These are phyloP conservation scores for Abelmoschus esculentus DNA, from an alignment of 345 rosid genomes.

Conservation along the genomic window DNA sequence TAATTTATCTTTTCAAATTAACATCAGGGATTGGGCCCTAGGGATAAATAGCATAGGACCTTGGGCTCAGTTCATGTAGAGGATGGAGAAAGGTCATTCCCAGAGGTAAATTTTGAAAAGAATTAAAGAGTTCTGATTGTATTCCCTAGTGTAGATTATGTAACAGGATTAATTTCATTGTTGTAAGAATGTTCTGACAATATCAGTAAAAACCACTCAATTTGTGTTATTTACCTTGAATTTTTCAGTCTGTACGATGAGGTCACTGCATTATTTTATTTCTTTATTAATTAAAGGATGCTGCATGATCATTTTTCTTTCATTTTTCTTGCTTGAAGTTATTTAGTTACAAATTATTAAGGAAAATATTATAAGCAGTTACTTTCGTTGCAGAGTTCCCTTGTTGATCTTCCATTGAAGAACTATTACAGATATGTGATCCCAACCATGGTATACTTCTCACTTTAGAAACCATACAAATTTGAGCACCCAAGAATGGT, in stretches of 20 bases:
- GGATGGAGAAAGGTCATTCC: not conserved
- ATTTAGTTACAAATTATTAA: not conserved
- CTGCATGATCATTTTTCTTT: not conserved
- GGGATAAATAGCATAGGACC: not conserved
- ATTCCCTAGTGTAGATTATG: not conserved
- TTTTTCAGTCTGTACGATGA: not conserved
- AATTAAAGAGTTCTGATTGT: not conserved
- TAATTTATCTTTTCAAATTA: no score
- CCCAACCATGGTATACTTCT: conserved; percentile 62
- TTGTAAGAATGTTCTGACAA: not conserved
- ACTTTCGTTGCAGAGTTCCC: conserved; percentile 73
- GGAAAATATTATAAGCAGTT: conserved; percentile 14
- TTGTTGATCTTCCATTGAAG: conserved; percentile 95
- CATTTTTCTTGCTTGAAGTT: not conserved
- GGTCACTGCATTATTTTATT: not conserved
- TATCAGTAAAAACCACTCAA: not conserved
- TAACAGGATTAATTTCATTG: not conserved
- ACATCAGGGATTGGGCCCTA: not conserved
- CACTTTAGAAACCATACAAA: conserved; percentile 9
- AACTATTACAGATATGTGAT: conserved; percentile 95
- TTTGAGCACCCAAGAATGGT: conserved; percentile 18
- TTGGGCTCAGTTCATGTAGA: not conserved
- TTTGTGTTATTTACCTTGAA: not conserved
- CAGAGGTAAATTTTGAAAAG: not conserved
- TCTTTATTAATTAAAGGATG: not conserved